Conservation (phyloP, 768 basidiomycete genomes). For the Mycena vulgaris region DNA sequence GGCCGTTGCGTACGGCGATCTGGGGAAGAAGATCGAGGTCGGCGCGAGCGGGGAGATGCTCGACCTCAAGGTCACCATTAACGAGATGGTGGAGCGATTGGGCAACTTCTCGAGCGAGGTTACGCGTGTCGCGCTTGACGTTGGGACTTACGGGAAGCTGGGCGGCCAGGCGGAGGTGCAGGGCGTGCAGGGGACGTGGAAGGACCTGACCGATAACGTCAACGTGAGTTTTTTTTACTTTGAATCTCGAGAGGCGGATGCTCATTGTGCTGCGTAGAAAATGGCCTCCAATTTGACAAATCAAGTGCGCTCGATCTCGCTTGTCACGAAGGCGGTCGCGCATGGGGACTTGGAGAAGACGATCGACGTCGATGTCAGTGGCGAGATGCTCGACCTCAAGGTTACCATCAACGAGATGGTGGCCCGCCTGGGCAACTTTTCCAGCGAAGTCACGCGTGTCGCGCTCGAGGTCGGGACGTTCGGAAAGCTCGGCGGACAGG, state of each 20-base stretch:
- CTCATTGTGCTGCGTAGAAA: constrained; percentile 50
- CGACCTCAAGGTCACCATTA: constrained; percentile 37
- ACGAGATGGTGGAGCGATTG: constrained; percentile 53
- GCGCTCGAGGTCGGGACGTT: constrained; percentile 36
- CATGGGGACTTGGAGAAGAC: constrained; percentile 91
- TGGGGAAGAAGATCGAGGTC: constrained; percentile 30
- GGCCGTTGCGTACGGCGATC: constrained; percentile 36
- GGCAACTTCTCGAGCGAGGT: constrained; percentile 94
- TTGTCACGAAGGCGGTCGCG: constrained; percentile 95
- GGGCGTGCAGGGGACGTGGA: constrained; percentile 94
- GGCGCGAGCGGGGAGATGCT: constrained; percentile 37
- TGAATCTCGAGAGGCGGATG: not conserved
- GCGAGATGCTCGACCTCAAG: constrained; percentile 89
- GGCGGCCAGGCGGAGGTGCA: constrained; percentile 90
- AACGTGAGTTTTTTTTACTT: constrained; percentile 56
- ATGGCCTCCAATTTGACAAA: constrained; percentile 85
- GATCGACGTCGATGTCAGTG: constrained; percentile 92
- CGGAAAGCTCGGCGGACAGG: constrained; percentile 36
- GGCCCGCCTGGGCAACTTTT: constrained; percentile 31
- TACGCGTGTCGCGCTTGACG: constrained; percentile 87
- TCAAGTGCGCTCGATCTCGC: constrained; percentile 91
- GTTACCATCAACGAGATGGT: constrained; percentile 41
- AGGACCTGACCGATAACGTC: constrained; percentile 86
- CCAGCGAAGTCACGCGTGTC: constrained; percentile 35
- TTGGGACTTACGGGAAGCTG: constrained; percentile 88